Evolutionary conservation across 2,329 filamentous ascomycete species (phyloP).

Genomic region (Parascedosporium putredinis): DNA sequence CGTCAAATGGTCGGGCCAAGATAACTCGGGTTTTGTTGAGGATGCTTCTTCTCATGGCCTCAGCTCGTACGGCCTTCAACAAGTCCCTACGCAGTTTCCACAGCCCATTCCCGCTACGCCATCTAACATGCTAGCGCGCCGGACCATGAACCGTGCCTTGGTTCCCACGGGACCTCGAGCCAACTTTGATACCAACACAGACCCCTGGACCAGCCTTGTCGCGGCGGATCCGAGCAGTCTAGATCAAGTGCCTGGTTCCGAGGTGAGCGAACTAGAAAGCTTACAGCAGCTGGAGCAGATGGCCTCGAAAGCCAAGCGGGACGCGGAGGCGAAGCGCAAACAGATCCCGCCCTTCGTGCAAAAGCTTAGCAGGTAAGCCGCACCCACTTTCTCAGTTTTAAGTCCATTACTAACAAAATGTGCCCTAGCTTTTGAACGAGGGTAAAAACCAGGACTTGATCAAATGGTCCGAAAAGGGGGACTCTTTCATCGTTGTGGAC

Average conservation of each 20-base stretch:
- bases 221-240: constrained; percentile 8
- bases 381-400: not conserved
- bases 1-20: constrained; percentile 1
- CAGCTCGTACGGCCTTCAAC: not conserved
- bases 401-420: constrained; percentile 14
- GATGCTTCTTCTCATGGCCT: constrained; percentile 4
- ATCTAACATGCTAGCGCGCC: constrained; percentile 41
- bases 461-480: constrained; percentile 91
- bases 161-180: constrained; percentile 30
- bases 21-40: constrained; percentile 3
- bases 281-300: constrained; percentile 70
- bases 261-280: constrained; percentile 49
- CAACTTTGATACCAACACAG: constrained; percentile 27
- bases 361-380: constrained; percentile 82
- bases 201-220: constrained; percentile 29
- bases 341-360: constrained; percentile 97
- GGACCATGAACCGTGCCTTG: constrained; percentile 40
- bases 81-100: not conserved
- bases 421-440: constrained; percentile 78
- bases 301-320: constrained; percentile 72
- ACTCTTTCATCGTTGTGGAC: constrained; percentile 92
- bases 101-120: constrained; percentile 18
- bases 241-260: constrained; percentile 6
- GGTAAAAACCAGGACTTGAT: constrained; percentile 84
- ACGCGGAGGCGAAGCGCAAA: constrained; percentile 82